Percentiles rank a stretch among this genome's conserved stretches.
Evolutionary conservation across 139 green algal genomes (phyloP).

Genomic region (Auxenochlorella protothecoides): DNA sequence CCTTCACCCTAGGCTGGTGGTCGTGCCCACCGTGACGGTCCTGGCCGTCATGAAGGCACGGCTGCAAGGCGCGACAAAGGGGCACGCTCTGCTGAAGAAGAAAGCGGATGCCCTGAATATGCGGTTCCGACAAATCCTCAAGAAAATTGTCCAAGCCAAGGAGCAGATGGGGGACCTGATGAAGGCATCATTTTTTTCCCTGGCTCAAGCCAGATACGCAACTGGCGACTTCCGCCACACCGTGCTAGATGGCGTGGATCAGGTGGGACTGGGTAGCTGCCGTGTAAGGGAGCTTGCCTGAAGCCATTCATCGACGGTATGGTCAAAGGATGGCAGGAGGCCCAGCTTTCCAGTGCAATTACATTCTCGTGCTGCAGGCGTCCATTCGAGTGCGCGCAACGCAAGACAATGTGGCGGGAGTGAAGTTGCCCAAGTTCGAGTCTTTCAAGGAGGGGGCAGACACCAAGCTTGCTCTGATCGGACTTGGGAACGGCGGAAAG

Average conservation of each 20-base stretch:
- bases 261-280: slow-evolving; percentile 5
- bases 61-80: slow-evolving; percentile 82
- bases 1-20: slow-evolving; percentile 1
- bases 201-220: slow-evolving; percentile 90
- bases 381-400: slow-evolving; percentile 39
- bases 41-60: slow-evolving; percentile 84
- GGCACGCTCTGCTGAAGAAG: slow-evolving; percentile 97
- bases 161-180: slow-evolving; percentile 83
- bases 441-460: slow-evolving; percentile 39
- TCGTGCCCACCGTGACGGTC: slow-evolving; percentile 87
- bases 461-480: slow-evolving; percentile 76
- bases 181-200: slow-evolving; percentile 81
- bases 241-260: slow-evolving; percentile 82
- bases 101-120: slow-evolving; percentile 97
- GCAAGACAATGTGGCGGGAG: slow-evolving; percentile 93
- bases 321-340: too few relatives aligned
- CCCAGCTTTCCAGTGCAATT: too few relatives aligned
- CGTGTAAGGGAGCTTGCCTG: too few relatives aligned
- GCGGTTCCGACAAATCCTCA: slow-evolving; percentile 67
- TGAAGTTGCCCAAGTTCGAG: slow-evolving; percentile 92
- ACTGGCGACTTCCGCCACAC: slow-evolving; percentile 93
- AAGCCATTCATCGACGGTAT: too few relatives aligned
- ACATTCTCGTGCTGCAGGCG: slow-evolving; percentile 5
- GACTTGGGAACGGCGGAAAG: slow-evolving; percentile 85
- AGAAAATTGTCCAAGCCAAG: slow-evolving; percentile 91